phyloP scores from a whole-genome alignment of 1,284 basidiomycete species.

The Puccinia coronata region DNA sequence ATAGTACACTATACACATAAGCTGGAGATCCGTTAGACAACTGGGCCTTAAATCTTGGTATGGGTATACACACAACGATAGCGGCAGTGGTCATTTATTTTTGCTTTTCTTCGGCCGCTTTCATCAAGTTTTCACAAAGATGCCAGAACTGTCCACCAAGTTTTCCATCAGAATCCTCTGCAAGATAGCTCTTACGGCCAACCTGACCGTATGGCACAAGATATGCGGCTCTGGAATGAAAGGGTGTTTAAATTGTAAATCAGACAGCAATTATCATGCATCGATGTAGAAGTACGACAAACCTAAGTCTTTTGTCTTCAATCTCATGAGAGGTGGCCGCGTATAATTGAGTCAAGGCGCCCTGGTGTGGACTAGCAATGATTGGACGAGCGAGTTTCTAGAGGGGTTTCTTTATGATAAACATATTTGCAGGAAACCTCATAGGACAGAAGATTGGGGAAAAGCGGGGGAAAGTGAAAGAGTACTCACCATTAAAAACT shows the following conservation, averaged over 20 bases:
- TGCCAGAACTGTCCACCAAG: conserved; percentile 33
- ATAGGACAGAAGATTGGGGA: too few species aligned
- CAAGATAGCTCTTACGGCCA: neutral
- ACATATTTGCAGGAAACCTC: too few species aligned
- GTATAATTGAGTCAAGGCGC: conserved; percentile 30
- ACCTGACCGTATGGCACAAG: conserved; percentile 39
- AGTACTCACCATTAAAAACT: too few species aligned
- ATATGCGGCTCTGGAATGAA: conserved; percentile 15
- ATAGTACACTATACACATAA: too few species aligned
- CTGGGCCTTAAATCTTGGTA: too few species aligned
- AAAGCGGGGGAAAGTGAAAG: too few species aligned
- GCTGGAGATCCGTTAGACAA: too few species aligned
- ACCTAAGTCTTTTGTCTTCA: conserved; percentile 4
- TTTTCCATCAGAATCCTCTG: conserved; percentile 6
- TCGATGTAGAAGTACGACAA: neutral
- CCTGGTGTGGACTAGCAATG: neutral
- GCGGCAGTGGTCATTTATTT: too few species aligned
- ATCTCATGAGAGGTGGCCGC: conserved; percentile 41
- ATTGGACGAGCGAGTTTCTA: neutral
- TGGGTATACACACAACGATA: too few species aligned
- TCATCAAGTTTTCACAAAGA: conserved; percentile 22
- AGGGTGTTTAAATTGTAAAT: too few species aligned
- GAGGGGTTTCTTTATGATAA: too few species aligned
- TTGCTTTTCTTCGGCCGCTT: neutral
- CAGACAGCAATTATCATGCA: neutral